Percentiles rank a stretch among this genome's conserved stretches.
phyloP scores from a whole-genome alignment of 805 yeast species.

The Priceomyces fermenticarens region DNA sequence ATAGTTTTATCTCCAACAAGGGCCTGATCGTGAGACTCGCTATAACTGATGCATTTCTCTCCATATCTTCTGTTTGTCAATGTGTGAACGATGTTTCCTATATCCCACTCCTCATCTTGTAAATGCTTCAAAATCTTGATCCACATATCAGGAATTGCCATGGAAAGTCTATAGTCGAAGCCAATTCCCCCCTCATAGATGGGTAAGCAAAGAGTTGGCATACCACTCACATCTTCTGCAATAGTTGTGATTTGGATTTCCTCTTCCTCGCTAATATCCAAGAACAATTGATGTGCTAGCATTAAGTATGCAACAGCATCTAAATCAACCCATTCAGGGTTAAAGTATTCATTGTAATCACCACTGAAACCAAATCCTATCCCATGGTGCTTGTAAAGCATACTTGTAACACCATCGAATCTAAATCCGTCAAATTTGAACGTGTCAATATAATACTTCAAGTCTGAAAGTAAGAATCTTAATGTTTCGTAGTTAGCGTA shows the following conservation, averaged over 20 bases:
- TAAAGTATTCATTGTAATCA: conserved; percentile 86
- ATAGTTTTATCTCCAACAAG: conserved; percentile 94
- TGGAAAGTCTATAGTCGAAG: conserved; percentile 87
- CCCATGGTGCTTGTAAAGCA: conserved; percentile 92
- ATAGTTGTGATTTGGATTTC: conserved; percentile 59
- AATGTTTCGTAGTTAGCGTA: conserved; percentile 90
- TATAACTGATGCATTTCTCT: conserved; percentile 86
- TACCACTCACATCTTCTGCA: conserved; percentile 97
- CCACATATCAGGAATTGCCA: conserved; percentile 99
- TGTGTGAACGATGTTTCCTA: conserved; percentile 75
- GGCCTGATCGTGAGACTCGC: conserved; percentile 97
- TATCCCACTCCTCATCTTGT: conserved; percentile 87
- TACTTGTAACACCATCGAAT: conserved; percentile 94
- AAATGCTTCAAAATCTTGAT: conserved; percentile 84
- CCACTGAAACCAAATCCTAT: conserved; percentile 89
- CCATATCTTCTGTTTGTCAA: conserved; percentile 84
- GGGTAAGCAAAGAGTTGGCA: conserved; percentile 89
- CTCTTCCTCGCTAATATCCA: conserved; percentile 42
- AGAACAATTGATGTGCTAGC: conserved; percentile 82
- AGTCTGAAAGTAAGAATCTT: conserved; percentile 78
- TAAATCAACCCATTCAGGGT: conserved; percentile 72
- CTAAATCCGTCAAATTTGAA: conserved; percentile 92
- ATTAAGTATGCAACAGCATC: conserved; percentile 86
- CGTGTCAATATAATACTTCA: conserved; percentile 78
- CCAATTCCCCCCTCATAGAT: conserved; percentile 82